Base-by-base conservation (phyloP, 2,329 filamentous ascomycete species). In the Microthyrium microscopicum region DNA sequence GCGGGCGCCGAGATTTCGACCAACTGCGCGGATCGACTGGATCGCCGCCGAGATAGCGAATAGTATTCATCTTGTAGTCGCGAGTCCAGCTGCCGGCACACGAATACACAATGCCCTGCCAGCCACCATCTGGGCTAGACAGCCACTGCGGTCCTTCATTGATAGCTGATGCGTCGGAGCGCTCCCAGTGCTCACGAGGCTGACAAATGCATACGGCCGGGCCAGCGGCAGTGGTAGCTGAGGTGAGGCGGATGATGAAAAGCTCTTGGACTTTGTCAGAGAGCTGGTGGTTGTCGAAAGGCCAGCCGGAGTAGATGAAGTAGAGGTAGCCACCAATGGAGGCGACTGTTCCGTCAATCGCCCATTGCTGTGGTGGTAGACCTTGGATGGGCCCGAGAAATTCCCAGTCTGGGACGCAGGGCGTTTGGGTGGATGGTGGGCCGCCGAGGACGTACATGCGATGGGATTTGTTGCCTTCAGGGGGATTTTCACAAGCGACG, bases 221-320 rank as follows among this genome's bases (percentile, higher is more conserved):
- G 2, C 40, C 46, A 3, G 43, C 46, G 7, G 52, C 54, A 5
- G 48, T 44, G 1, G 50, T 49, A 0, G 60, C 54, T 5, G 48
- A 49, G 1, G 39, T 37, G 42, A 63, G 48, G 11, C 51, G 46
- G 12, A 56, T 44, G 35, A 63, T 59, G 46, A 52, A 62, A 13
- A 63, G 45, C 40, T 61, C 54, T 35, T 63, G 60, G 2, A 49
- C 48, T 9, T 46, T 44, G 36, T 62, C 58, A 4, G 38, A 41
- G 24, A 50, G 42, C 21, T 47, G 38, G 3, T 41, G 37, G 3
- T 50, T 49, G 13, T 50, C 48, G 3, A 53, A 42, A 2, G 60
- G 58, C 60, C 60, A 62, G 32, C 59, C 60, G 0, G 57, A 61
- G 40, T 62, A 63, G 11, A 56, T 51, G 35, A 61, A 60, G 41